Evolutionary conservation across 2,329 filamentous ascomycete species (phyloP).

Genomic region (Colletotrichum gloeosporioides): DNA sequence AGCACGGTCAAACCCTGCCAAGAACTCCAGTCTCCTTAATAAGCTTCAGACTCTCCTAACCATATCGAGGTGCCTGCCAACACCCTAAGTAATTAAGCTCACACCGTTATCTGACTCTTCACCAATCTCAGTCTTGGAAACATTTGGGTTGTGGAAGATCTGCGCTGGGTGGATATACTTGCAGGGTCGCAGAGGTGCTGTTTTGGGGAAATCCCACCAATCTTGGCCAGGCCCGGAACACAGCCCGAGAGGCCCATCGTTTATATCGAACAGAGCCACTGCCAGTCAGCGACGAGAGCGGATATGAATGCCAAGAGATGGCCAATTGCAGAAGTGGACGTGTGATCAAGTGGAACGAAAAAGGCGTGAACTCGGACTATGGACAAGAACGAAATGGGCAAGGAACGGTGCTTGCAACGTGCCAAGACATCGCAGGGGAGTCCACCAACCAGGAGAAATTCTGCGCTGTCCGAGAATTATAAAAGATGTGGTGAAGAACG

Average conservation of each 20-base stretch:
- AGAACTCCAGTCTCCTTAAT: slow-evolving; percentile 2
- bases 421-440: background rate
- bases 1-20: background rate
- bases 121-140: background rate
- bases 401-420: background rate
- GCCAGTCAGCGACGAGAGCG: background rate
- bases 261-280: background rate
- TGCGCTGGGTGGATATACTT: background rate
- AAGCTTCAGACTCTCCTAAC: background rate
- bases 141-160: background rate
- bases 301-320: background rate
- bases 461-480: background rate
- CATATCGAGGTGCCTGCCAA: background rate
- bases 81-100: slow-evolving; percentile 7
- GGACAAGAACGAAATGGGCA: background rate
- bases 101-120: background rate
- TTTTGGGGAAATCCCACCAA: background rate
- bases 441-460: background rate
- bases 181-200: background rate
- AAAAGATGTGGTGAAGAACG: background rate
- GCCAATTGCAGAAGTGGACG: background rate
- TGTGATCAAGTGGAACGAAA: background rate
- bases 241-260: background rate
- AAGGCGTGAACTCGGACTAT: background rate
- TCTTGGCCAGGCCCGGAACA: background rate